These are phyloP conservation scores for Sugiyamaella castrensis DNA, from an alignment of 1,139 yeast species.

Conservation along the genomic window DNA sequence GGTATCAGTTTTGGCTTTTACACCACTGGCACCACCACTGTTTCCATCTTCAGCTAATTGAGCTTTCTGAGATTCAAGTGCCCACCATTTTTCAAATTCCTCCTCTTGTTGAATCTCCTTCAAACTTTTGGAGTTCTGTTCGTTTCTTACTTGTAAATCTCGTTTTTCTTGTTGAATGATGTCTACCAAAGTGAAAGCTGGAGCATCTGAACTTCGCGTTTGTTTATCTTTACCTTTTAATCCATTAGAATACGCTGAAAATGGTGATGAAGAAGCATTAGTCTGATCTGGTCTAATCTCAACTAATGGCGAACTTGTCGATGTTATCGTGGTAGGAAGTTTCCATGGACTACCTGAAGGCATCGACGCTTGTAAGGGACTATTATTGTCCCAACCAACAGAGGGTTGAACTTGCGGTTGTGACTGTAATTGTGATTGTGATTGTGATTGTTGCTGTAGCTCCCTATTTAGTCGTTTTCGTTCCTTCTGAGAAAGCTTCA, in stretches of 20 bases:
- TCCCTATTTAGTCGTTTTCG: conserved; percentile 41
- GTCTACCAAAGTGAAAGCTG: conserved; percentile 34
- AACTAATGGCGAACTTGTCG: not conserved
- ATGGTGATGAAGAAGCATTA: conserved; percentile 14
- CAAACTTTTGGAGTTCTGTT: conserved; percentile 45
- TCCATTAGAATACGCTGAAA: conserved; percentile 17
- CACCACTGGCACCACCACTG: not conserved
- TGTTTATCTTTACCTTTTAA: conserved; percentile 4
- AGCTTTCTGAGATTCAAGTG: conserved; percentile 46
- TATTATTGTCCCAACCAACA: conserved; percentile 2
- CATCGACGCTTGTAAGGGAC: conserved; percentile 3
- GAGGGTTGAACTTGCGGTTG: not conserved
- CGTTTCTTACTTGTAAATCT: conserved; percentile 40
- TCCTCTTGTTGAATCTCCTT: conserved; percentile 76
- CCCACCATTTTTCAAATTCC: conserved; percentile 83
- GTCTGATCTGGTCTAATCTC: not conserved
- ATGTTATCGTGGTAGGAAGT: not conserved
- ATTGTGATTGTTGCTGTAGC: conserved; percentile 9
- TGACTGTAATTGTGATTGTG: conserved; percentile 3
- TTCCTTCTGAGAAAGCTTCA: conserved; percentile 51
- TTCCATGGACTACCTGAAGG: conserved; percentile 7
- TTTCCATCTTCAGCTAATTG: conserved; percentile 14
- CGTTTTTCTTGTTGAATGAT: conserved; percentile 51
- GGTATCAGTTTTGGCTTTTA: not conserved
- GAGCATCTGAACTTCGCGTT: conserved; percentile 4